Evolutionary conservation across 352 stramenopile species (phyloP).

Genomic region (Pythium phragmitis): DNA sequence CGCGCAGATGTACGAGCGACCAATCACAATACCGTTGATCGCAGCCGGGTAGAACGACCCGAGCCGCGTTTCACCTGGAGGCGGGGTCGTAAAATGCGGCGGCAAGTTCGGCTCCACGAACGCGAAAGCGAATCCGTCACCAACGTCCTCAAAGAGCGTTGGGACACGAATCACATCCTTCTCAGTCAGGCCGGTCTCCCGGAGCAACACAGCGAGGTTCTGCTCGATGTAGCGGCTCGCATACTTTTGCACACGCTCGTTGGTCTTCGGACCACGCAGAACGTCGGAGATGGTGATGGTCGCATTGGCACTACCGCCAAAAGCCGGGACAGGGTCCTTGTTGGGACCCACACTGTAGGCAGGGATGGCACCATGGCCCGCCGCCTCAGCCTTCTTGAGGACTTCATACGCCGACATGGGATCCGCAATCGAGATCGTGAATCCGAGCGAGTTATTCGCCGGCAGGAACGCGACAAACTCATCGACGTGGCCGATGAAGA

Average conservation of each 20-base stretch:
- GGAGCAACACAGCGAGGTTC: slow-evolving; percentile 10
- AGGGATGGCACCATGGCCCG: background rate
- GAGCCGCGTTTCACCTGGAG: slow-evolving; percentile 1
- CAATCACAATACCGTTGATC: slow-evolving; percentile 11
- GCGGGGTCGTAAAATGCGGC: slow-evolving; percentile 2
- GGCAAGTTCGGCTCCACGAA: background rate
- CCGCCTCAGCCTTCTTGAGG: slow-evolving; percentile 4
- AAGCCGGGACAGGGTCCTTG: background rate
- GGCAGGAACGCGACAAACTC: slow-evolving; percentile 18
- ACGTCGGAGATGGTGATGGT: slow-evolving; percentile 11
- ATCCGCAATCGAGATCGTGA: slow-evolving; percentile 9
- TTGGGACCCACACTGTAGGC: slow-evolving; percentile 2
- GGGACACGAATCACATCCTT: slow-evolving; percentile 12
- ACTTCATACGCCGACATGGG: background rate
- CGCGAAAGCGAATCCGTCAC: background rate
- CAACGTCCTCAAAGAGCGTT: background rate
- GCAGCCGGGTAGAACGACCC: slow-evolving; percentile 7
- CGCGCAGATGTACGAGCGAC: slow-evolving; percentile 12
- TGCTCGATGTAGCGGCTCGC: slow-evolving; percentile 9
- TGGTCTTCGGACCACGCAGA: background rate
- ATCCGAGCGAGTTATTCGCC: slow-evolving; percentile 10
- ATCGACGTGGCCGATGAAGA: slow-evolving; percentile 17
- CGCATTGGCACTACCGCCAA: background rate
- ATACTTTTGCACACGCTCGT: slow-evolving; percentile 9
- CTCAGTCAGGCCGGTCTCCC: slow-evolving; percentile 11